Base-by-base conservation (phyloP, 441 rosid species). In the Adansonia grandidieri region DNA sequence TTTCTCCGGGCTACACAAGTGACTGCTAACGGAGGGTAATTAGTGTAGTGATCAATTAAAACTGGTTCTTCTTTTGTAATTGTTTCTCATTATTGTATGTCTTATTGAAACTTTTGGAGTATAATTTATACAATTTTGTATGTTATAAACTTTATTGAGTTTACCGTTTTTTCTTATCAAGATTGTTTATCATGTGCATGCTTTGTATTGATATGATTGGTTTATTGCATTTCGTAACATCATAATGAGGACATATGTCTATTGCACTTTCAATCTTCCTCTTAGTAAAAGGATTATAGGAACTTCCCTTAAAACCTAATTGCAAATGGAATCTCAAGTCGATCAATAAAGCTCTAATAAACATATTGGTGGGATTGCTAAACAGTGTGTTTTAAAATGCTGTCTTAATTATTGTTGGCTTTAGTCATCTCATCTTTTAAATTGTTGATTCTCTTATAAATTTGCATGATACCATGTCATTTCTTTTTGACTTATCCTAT, bases 11-110 rank as follows among this genome's bases (percentile, higher is more conserved):
- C 58, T 13, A 22, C 13, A 69, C 57, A 69, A 13, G 42, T 48
- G 40, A 69, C 32, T 45, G 73, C 54, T 69, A 22, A 48, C 48
- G 20, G 58, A 48, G 73, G 71, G 73, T 69, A 69, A 48, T 69
- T 48, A 22, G 73, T 69, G 15, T 20, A 22, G 42, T 48, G 42
- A 22, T 47, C 10, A 42, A n/a, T n/a, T 40, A 65, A 67, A 70
- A 14, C 58, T 51, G 60, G 22, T 50, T 69, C 40, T 69, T 5
- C n/a, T 6, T 70, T 50, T 24, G 74, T 14, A 40, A n/a, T 15
- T 51, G 20, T 70, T 70, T 70, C 45, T 50, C 44, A 22, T 22
- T 69, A 28, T 70, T 14, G 22, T 7, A 48, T 69, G 42, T 48
- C 50, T 50, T 13, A 48, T 22, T 19, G 14, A 45, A 67, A 67